These are phyloP conservation scores for Boletus fagicola DNA, from an alignment of 768 basidiomycete species.

Conservation along the genomic window DNA sequence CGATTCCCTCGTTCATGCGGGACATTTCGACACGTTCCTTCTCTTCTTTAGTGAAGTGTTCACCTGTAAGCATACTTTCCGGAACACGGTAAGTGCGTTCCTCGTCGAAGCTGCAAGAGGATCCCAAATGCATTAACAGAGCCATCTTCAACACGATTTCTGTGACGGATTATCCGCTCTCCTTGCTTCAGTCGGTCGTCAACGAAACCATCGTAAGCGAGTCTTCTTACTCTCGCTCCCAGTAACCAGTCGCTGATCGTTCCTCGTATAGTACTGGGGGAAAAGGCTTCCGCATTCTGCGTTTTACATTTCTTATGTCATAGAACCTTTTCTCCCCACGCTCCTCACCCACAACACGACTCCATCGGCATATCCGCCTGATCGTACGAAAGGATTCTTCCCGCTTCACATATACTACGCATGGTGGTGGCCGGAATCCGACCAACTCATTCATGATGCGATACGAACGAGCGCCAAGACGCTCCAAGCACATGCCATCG, in stretches of 20 bases:
- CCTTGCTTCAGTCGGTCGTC: constrained; percentile 17
- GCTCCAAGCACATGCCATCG: constrained; percentile 38
- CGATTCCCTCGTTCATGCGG: constrained; percentile 9
- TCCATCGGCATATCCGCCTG: constrained; percentile 47
- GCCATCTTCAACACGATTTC: constrained; percentile 12
- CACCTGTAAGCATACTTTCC: neutral
- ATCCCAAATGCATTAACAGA: neutral
- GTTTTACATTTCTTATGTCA: too few relatives aligned
- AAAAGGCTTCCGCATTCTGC: too few relatives aligned
- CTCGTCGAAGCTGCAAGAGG: neutral
- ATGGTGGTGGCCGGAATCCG: neutral
- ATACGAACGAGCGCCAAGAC: constrained; percentile 30
- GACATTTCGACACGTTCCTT: constrained; percentile 16
- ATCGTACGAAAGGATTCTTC: constrained; percentile 20
- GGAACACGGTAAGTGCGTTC: constrained; percentile 2
- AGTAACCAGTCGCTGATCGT: neutral
- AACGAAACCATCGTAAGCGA: constrained; percentile 18
- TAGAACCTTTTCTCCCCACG: too few relatives aligned
- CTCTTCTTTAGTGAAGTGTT: constrained; percentile 11
- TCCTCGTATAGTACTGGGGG: constrained; percentile 3
- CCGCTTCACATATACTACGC: neutral
- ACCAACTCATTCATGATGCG: neutral
- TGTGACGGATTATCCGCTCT: constrained; percentile 6
- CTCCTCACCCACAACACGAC: too few relatives aligned
- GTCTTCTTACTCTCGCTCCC: neutral